These are phyloP conservation scores for Ogataea paradorogensis DNA, from an alignment of 805 yeast species.

Conservation along the genomic window DNA sequence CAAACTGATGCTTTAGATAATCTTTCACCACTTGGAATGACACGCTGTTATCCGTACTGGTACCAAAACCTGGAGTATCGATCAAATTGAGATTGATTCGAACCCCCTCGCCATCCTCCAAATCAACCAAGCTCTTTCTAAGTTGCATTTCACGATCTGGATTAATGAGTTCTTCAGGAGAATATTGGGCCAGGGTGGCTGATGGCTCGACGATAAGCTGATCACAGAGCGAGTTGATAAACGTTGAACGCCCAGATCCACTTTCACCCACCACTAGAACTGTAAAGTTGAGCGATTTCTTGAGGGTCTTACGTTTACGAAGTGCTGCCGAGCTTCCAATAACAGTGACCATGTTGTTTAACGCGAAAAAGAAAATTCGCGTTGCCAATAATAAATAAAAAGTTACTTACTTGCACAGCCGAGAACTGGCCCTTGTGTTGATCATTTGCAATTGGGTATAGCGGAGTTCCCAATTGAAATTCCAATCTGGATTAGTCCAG, in stretches of 20 bases:
- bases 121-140: slow-evolving; percentile 77
- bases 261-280: slow-evolving; percentile 83
- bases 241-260: slow-evolving; percentile 89
- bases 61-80: slow-evolving; percentile 85
- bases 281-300: slow-evolving; percentile 82
- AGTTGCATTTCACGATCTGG: slow-evolving; percentile 55
- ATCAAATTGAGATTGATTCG: slow-evolving; percentile 72
- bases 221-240: slow-evolving; percentile 86
- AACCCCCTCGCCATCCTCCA: slow-evolving; percentile 83
- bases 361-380: slow-evolving; percentile 7
- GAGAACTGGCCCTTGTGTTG: not conserved
- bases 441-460: slow-evolving; percentile 47
- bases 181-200: slow-evolving; percentile 40
- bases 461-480: slow-evolving; percentile 67
- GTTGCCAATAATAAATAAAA: slow-evolving; percentile 2
- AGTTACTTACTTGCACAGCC: slow-evolving; percentile 4
- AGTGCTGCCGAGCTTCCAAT: slow-evolving; percentile 26
- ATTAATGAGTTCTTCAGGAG: slow-evolving; percentile 46
- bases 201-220: slow-evolving; percentile 78
- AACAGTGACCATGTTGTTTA: slow-evolving; percentile 15
- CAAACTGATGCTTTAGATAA: slow-evolving; percentile 77
- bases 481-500: slow-evolving; percentile 63
- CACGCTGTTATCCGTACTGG: slow-evolving; percentile 62
- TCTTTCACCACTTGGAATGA: slow-evolving; percentile 72
- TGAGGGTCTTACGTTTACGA: slow-evolving; percentile 75